A percentile compares a stretch with the other conserved stretches of the same genome.
These are phyloP conservation scores for Euphrasia confusa DNA, from an alignment of 257 asterid genomes.

Conservation along the genomic window DNA sequence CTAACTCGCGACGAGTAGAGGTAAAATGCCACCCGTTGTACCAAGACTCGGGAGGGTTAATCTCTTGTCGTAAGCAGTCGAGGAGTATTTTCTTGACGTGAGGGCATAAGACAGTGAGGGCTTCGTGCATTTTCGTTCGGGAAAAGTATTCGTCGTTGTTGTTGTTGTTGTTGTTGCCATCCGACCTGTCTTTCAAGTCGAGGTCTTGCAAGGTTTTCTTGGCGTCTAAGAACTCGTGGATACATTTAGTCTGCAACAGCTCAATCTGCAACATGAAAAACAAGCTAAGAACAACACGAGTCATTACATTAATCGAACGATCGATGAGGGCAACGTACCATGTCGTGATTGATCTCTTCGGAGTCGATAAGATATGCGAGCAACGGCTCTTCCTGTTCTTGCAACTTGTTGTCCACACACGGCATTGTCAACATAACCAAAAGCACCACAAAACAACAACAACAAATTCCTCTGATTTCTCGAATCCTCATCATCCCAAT, in stretches of 20 bases:
- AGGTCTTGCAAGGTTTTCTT: constrained; percentile 50
- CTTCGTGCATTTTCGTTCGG: constrained; percentile 27
- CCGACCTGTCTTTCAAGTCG: constrained; percentile 11
- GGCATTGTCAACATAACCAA: constrained; percentile 30
- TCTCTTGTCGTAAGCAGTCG: constrained; percentile 53
- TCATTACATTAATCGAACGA: too few species aligned
- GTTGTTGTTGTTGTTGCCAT: not conserved
- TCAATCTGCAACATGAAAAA: constrained; percentile 60
- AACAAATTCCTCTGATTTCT: constrained; percentile 35
- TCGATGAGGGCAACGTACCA: constrained; percentile 38
- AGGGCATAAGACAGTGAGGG: constrained; percentile 34
- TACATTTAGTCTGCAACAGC: constrained; percentile 48
- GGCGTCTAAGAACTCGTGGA: constrained; percentile 46
- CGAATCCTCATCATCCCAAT: constrained; percentile 43
- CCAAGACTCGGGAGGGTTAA: constrained; percentile 34
- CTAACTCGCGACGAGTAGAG: constrained; percentile 52
- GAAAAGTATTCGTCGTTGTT: constrained; percentile 25
- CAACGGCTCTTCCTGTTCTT: constrained; percentile 39
- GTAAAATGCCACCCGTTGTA: constrained; percentile 30
- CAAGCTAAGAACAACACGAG: too few species aligned
- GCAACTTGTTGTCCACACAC: constrained; percentile 41
- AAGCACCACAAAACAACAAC: constrained; percentile 38
- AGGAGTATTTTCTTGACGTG: constrained; percentile 48
- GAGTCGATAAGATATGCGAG: constrained; percentile 43
- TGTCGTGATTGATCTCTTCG: constrained; percentile 47